These are phyloP conservation scores for Geranium incanum DNA, from an alignment of 441 rosid genomes.

Conservation along the genomic window DNA sequence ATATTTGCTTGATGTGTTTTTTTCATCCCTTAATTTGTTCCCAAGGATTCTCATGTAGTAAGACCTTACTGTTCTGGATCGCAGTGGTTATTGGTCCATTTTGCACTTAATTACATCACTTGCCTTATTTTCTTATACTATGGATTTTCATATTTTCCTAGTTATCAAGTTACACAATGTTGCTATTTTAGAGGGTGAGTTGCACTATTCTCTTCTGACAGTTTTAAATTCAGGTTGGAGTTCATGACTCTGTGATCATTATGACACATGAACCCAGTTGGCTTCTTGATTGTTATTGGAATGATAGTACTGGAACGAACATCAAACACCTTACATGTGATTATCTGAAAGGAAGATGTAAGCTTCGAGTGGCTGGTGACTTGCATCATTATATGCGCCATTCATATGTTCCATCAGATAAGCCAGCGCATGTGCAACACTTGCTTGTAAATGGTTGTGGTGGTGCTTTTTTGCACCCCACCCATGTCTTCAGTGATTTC, in stretches of 20 bases:
- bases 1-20: background rate
- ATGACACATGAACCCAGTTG: constrained; percentile 96
- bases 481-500: constrained; percentile 81
- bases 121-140: background rate
- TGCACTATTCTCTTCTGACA: constrained; percentile 2
- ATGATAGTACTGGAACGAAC: constrained; percentile 66
- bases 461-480: constrained; percentile 98
- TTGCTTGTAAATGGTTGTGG: constrained; percentile 97
- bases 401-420: constrained; percentile 69
- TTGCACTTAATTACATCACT: background rate
- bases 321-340: constrained; percentile 72
- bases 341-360: constrained; percentile 84
- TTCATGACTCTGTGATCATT: constrained; percentile 69
- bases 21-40: background rate
- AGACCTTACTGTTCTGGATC: background rate
- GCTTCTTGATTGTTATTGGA: constrained; percentile 99
- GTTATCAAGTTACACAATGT: background rate
- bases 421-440: constrained; percentile 73
- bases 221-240: constrained; percentile 48
- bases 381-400: constrained; percentile 98
- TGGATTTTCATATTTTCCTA: background rate
- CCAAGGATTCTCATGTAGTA: background rate
- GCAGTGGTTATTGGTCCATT: background rate
- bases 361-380: constrained; percentile 95
- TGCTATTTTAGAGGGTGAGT: background rate